Evolutionary conservation across 768 basidiomycete genomes (phyloP), one percentile per base, ranked within the genome.

Genomic region (Psilocybe tampanensis): DNA sequence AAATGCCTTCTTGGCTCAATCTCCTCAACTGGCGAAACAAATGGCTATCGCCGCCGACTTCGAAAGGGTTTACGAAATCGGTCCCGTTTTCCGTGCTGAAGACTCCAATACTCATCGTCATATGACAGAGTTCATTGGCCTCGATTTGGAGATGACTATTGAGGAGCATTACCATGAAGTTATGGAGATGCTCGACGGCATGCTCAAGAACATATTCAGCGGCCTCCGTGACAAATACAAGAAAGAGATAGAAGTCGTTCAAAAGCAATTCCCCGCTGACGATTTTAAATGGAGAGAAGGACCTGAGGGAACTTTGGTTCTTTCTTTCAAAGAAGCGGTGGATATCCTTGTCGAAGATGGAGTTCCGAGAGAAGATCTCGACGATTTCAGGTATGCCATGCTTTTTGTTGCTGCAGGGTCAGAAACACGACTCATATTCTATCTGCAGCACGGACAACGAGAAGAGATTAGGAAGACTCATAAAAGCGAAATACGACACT

Each of bases 11-110:
- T 83, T 99, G 39, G 97, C 97, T 18, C 97, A 99, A 72, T 95
- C 92, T 36, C 97, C 97, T 39, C 97, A 99, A 69, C 80, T 98
- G 15, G 93, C 95, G 49, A 99, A 99, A 74, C 97, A 99, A 75
- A 99, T 99, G 97, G 92, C 91, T 58, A 98, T 99, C 65, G 94
- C 97, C 32, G 95, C 94, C 52, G 97, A 98, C 75, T 95, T 98
- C 69, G 97, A 98, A 72, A 85, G 94, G 29, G 97, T 99, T 8
- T 99, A 95, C 74, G 97, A 99, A 75, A 94, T 99, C 59, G 97
- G 88, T 0, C 86, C 89, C 54, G 96, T 98, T 54, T 98, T 98
- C 80, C 93, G 97, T 60, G 97, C 97, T 15, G 97, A 98, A 74
- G 86, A 98, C 72, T 90, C 96, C 45, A 94, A 95, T 74, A 98